phyloP scores from a whole-genome alignment of 116 monocot species.

The Papilionanthe hybrid region DNA sequence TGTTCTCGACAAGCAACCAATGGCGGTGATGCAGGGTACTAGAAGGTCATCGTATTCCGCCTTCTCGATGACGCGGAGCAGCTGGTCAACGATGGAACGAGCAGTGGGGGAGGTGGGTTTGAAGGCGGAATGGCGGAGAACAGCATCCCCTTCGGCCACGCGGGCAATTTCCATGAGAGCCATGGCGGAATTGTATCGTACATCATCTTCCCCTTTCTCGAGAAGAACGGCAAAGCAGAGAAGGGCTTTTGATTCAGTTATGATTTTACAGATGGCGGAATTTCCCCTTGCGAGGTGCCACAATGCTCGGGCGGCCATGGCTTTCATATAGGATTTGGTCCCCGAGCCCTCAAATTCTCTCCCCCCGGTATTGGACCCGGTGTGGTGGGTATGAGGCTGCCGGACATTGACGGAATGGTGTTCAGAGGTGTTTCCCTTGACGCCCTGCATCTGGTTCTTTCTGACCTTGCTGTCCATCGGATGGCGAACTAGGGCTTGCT shows the following conservation, averaged over 20 bases:
- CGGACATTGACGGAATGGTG: background rate
- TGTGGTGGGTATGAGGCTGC: constrained; percentile 16
- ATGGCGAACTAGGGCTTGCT: constrained; percentile 25
- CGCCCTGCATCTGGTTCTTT: constrained; percentile 53
- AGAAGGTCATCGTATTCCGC: constrained; percentile 61
- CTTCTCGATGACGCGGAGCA: constrained; percentile 56
- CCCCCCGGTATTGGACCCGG: constrained; percentile 53
- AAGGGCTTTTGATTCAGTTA: constrained; percentile 79
- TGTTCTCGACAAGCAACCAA: constrained; percentile 83
- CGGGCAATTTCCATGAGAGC: constrained; percentile 78
- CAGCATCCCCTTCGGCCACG: constrained; percentile 64
- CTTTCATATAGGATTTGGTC: constrained; percentile 76
- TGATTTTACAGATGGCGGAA: constrained; percentile 62
- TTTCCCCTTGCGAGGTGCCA: constrained; percentile 64
- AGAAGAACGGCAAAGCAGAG: constrained; percentile 87
- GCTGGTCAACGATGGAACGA: constrained; percentile 72
- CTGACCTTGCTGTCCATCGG: constrained; percentile 23
- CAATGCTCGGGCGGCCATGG: constrained; percentile 82
- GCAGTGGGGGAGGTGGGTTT: constrained; percentile 90
- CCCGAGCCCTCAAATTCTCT: constrained; percentile 79
- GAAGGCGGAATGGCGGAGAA: constrained; percentile 74
- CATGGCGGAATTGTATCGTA: constrained; percentile 73
- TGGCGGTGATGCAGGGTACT: constrained; percentile 58
- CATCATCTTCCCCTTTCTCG: constrained; percentile 71
- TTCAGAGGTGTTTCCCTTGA: background rate